A percentile compares a stretch with the other conserved stretches of the same genome.
Evolutionary conservation across 1,139 yeast genomes (phyloP).

Genomic region (Kurtzmaniella natalensis): DNA sequence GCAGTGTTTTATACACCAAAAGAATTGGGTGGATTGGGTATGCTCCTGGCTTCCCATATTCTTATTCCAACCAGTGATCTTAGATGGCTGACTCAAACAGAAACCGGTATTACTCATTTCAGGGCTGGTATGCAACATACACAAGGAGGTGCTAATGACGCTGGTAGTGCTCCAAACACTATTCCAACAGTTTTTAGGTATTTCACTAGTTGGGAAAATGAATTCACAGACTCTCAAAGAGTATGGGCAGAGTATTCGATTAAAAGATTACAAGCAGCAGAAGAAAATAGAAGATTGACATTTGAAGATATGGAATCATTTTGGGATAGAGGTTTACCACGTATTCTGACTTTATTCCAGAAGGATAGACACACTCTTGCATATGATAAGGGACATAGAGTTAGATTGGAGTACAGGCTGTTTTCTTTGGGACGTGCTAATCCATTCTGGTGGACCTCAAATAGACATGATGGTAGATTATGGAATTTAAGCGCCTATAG

Average conservation of each 20-base stretch:
- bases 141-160: conserved; percentile 24
- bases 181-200: conserved; percentile 94
- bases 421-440: conserved; percentile 67
- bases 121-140: conserved; percentile 88
- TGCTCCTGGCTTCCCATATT: conserved; percentile 96
- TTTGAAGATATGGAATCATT: conserved; percentile 90
- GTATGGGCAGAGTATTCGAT: conserved; percentile 98
- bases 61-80: conserved; percentile 91
- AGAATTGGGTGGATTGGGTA: conserved; percentile 95
- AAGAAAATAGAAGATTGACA: conserved; percentile 80
- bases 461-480: conserved; percentile 89
- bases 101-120: conserved; percentile 91
- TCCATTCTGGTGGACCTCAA: conserved; percentile 96
- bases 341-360: conserved; percentile 92
- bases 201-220: conserved; percentile 95
- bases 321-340: conserved; percentile 96
- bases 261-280: conserved; percentile 82
- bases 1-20: conserved; percentile 98
- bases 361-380: conserved; percentile 94
- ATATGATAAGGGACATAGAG: conserved; percentile 90
- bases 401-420: conserved; percentile 74
- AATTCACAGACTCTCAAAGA: conserved; percentile 86
- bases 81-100: conserved; percentile 89
- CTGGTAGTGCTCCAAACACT: conserved; percentile 42
- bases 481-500: conserved; percentile 94